Evolutionary conservation across 305 asterid genomes (phyloP).

Genomic region (Fraxinus greggii): DNA sequence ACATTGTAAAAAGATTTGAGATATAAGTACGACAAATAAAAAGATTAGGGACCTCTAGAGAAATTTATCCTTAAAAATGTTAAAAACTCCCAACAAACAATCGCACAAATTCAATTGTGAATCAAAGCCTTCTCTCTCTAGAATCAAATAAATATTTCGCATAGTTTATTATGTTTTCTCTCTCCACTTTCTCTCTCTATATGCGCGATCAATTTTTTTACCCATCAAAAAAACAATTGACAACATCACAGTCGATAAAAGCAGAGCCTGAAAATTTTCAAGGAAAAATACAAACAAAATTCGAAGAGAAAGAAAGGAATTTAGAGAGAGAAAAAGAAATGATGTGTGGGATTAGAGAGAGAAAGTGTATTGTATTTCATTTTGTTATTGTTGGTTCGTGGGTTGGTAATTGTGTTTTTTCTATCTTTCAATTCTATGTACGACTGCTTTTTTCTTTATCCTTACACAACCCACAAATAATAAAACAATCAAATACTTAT

Average conservation of each 20-base stretch:
- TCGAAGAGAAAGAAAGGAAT: constrained; percentile 26
- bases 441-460: constrained; percentile 30
- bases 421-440: constrained; percentile 33
- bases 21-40: background rate
- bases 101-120: constrained; percentile 46
- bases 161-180: constrained; percentile 33
- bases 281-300: constrained; percentile 32
- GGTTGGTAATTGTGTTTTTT: constrained; percentile 41
- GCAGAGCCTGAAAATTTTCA: constrained; percentile 25
- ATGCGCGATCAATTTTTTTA: constrained; percentile 5
- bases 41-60: background rate
- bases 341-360: constrained; percentile 58
- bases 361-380: constrained; percentile 41
- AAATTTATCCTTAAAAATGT: background rate
- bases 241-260: constrained; percentile 51
- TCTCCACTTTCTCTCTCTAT: constrained; percentile 22
- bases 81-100: constrained; percentile 38
- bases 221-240: constrained; percentile 25
- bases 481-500: constrained; percentile 29
- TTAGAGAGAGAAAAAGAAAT: constrained; percentile 27
- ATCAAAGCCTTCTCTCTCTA: constrained; percentile 52
- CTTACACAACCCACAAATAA: constrained; percentile 34
- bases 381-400: constrained; percentile 33
- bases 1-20: background rate
- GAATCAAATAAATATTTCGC: constrained; percentile 33